These are phyloP conservation scores for Baeospora myosura DNA, from an alignment of 1,284 basidiomycete species.

Conservation along the genomic window DNA sequence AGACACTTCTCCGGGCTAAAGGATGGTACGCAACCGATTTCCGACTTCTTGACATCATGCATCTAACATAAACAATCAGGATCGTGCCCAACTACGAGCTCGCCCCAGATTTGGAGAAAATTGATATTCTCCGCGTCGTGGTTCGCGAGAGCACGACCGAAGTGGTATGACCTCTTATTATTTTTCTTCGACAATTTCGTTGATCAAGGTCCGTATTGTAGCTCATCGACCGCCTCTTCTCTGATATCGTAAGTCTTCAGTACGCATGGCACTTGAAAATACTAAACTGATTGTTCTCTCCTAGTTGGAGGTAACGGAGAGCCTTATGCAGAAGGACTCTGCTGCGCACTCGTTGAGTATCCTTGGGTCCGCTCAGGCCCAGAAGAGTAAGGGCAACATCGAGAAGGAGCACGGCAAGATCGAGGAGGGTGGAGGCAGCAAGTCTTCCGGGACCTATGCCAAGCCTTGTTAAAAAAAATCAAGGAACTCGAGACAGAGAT, in stretches of 20 bases:
- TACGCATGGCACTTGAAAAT: background rate
- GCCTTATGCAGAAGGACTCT: slow-evolving; percentile 36
- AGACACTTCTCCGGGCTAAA: slow-evolving; percentile 68
- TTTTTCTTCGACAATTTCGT: background rate
- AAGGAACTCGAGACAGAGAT: no score
- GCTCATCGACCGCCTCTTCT: slow-evolving; percentile 58
- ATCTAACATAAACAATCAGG: slow-evolving; percentile 28
- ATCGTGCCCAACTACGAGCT: slow-evolving; percentile 87
- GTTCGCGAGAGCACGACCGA: slow-evolving; percentile 72
- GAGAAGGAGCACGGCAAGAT: slow-evolving; percentile 29
- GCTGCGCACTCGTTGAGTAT: slow-evolving; percentile 45
- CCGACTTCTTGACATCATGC: background rate
- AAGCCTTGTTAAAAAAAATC: slow-evolving; percentile 34
- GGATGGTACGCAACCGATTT: slow-evolving; percentile 54
- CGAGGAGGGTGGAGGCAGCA: slow-evolving; percentile 37
- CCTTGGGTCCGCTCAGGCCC: slow-evolving; percentile 32
- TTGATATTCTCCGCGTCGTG: slow-evolving; percentile 83
- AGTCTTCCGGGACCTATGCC: slow-evolving; percentile 55
- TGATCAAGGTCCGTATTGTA: slow-evolving; percentile 21
- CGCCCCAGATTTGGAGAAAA: slow-evolving; percentile 58
- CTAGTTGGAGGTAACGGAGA: slow-evolving; percentile 56
- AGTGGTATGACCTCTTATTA: slow-evolving; percentile 26
- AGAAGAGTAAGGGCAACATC: slow-evolving; percentile 24
- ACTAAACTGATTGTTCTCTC: background rate
- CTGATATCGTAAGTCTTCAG: slow-evolving; percentile 45